Base-by-base conservation (phyloP, 345 rosid genomes). In the Dimocarpus longan region DNA sequence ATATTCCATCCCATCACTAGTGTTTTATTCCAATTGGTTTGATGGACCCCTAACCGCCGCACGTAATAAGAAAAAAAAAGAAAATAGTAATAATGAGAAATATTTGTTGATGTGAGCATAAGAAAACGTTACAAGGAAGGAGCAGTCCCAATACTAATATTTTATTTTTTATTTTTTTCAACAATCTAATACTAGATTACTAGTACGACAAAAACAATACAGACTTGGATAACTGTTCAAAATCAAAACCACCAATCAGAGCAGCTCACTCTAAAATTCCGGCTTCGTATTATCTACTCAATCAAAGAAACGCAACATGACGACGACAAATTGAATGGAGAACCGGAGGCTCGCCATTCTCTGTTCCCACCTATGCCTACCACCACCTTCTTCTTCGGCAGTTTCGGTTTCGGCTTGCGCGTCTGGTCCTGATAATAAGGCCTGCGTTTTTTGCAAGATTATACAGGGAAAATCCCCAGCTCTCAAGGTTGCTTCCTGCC, bases 401-500 rank as follows among this genome's bases (percentile, higher is more conserved):
- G 60, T 89, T 62, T 80, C 82, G 18, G 64, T 80, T 56, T 88
- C 90, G 66, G 74, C 10, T 59, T 92, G 89, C 64, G 52, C 79
- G 21, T 77, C 89, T 18, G 78, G 21, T 60, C n/a, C 77, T 68
- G 75, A 48, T 66, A 75, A 54, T 69, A 79, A 86, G 48, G 90
- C 82, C 85, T 93, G 98, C 82, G 97, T 95, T 81, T 95, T 95
- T 82, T 95, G 98, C 76, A 79, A 86, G 86, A 91, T 95, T 66
- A 78, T 90, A 67, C 92, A 90, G 37, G 98, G 98, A 48, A 90
- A 93, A 71, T 86, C 94, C 28, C 92, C 94, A 3, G 89, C 93
- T 76, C 77, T 91, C 75, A 93, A 92, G 94, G 98, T 93, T 19
- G 28, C 52, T 69, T 19, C 12, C 59, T 13, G 0, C 12, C 70